Conservation (phyloP, 306 rosid species). For the Cyamopsis tetragonoloba region DNA sequence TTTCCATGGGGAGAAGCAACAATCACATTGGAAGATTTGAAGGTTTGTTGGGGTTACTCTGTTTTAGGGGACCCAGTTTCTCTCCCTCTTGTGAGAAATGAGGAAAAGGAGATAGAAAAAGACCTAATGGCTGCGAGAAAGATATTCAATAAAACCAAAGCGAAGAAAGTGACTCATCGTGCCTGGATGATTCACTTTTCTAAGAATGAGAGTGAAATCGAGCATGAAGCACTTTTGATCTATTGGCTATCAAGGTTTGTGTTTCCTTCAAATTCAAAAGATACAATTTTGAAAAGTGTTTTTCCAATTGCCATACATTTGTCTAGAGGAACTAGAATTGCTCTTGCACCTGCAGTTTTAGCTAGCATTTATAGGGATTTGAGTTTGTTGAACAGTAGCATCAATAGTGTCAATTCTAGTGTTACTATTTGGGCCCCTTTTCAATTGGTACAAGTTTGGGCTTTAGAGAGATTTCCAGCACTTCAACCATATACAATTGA, state of each 20-base stretch:
- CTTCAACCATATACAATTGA: background rate
- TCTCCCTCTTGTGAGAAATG: conserved; percentile 7
- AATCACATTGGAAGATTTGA: conserved; percentile 48
- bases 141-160: background rate
- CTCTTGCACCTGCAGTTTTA: conserved; percentile 55
- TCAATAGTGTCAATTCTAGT: background rate
- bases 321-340: conserved; percentile 43
- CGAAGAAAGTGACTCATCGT: conserved; percentile 9
- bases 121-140: background rate
- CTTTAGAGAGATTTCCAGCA: conserved; percentile 45
- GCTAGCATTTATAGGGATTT: conserved; percentile 44
- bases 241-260: conserved; percentile 56
- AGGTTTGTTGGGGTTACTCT: conserved; percentile 38
- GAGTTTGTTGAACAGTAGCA: background rate
- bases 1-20: conserved; percentile 63
- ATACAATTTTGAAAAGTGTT: background rate
- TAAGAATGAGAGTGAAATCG: conserved; percentile 30
- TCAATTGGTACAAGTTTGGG: conserved; percentile 52
- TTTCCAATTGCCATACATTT: conserved; percentile 43
- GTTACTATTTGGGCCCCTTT: conserved; percentile 35
- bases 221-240: conserved; percentile 46
- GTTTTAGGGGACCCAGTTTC: conserved; percentile 32
- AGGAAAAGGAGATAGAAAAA: conserved; percentile 2
- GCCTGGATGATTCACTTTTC: conserved; percentile 45
- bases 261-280: conserved; percentile 13